These are phyloP conservation scores for Malus hybrid DNA, from an alignment of 331 rosid genomes.

Conservation along the genomic window DNA sequence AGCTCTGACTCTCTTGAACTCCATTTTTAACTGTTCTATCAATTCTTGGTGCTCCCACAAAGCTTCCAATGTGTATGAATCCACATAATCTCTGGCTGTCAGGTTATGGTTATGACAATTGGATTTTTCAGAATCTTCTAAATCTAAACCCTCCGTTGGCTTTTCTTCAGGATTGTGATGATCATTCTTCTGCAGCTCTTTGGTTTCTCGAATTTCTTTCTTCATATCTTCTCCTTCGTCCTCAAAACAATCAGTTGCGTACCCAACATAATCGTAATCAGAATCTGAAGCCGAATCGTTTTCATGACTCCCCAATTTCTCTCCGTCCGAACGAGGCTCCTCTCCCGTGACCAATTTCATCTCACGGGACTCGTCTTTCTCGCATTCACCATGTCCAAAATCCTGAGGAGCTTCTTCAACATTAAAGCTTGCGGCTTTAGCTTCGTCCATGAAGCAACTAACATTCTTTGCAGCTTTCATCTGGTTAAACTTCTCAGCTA, in stretches of 20 bases:
- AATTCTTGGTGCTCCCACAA: conserved; percentile 88
- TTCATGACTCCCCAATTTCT: neutral
- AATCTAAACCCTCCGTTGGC: neutral
- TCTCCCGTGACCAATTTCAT: conserved; percentile 5
- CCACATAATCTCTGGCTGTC: conserved; percentile 33
- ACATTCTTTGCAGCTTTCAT: conserved; percentile 25
- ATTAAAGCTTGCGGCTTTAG: conserved; percentile 28
- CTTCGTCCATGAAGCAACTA: conserved; percentile 47
- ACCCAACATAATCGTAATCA: conserved; percentile 42
- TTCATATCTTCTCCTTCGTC: conserved; percentile 49
- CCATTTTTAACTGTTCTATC: conserved; percentile 76
- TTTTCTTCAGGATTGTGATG: neutral
- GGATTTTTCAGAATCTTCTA: conserved; percentile 11
- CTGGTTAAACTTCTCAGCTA: conserved; percentile 14
- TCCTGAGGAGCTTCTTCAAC: conserved; percentile 27
- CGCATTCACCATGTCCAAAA: neutral
- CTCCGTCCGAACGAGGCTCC: conserved; percentile 5
- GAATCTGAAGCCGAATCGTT: conserved; percentile 15
- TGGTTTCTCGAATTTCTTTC: conserved; percentile 31
- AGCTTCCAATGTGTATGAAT: conserved; percentile 54
- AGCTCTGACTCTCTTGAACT: conserved; percentile 75
- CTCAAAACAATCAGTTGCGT: conserved; percentile 55
- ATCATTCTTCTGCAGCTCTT: conserved; percentile 10
- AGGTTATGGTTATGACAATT: neutral
- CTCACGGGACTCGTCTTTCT: conserved; percentile 9